Conservation (phyloP, 2,329 filamentous ascomycete genomes). For the Huntiella savannae region DNA sequence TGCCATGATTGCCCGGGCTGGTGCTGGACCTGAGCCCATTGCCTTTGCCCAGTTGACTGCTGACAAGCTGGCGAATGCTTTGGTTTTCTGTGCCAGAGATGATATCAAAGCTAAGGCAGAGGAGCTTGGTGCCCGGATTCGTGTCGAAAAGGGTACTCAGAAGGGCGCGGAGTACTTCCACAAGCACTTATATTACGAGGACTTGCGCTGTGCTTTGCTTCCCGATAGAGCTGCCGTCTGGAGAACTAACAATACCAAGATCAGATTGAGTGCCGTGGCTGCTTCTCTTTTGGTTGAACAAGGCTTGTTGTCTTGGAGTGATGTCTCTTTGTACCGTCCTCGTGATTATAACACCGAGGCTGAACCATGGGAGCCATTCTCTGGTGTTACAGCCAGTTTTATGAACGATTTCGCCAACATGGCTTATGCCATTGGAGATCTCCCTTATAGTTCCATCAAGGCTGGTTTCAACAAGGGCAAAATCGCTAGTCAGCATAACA, state of each 20-base stretch:
- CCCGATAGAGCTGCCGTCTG: constrained; percentile 55
- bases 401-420: constrained; percentile 69
- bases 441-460: constrained; percentile 26
- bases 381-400: constrained; percentile 56
- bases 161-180: constrained; percentile 51
- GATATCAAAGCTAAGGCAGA: constrained; percentile 36
- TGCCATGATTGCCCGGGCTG: constrained; percentile 51
- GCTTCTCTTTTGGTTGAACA: constrained; percentile 48
- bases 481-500: neutral
- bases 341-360: constrained; percentile 59
- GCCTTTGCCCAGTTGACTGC: constrained; percentile 48
- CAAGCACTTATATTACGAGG: constrained; percentile 44
- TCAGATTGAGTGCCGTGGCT: constrained; percentile 52
- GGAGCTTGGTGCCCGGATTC: constrained; percentile 44
- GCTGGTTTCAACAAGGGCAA: constrained; percentile 1
- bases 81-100: constrained; percentile 39
- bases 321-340: constrained; percentile 45
- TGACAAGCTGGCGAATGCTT: constrained; percentile 45
- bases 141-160: constrained; percentile 44
- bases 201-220: constrained; percentile 49
- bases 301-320: constrained; percentile 44
- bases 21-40: constrained; percentile 52
- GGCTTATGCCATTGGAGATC: constrained; percentile 64
- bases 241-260: constrained; percentile 44
- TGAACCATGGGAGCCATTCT: constrained; percentile 61